Percentiles rank a stretch among this genome's conserved stretches.
Conservation (phyloP, 2,329 filamentous ascomycete genomes). For the Fusarium albosuccineum region DNA sequence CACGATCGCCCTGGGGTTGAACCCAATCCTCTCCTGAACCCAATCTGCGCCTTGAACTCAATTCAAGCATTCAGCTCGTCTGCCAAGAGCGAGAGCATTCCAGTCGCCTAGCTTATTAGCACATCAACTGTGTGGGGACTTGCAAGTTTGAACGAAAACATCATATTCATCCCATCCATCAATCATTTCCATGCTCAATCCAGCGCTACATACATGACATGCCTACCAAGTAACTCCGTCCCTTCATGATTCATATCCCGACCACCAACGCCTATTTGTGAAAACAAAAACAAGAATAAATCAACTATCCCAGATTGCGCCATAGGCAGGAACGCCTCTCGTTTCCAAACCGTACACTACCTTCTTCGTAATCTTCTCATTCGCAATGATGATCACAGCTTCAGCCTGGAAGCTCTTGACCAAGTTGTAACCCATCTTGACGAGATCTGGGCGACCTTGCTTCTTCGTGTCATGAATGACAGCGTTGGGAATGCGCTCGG, state of each 20-base stretch:
- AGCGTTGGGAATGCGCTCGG: conserved; percentile 70
- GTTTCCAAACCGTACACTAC: conserved; percentile 77
- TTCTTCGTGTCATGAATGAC: conserved; percentile 75
- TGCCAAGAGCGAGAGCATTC: conserved; percentile 21
- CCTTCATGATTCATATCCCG: neutral
- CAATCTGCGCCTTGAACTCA: conserved; percentile 18
- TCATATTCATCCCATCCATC: conserved; percentile 8
- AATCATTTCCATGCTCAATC: conserved; percentile 16
- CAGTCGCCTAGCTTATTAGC: neutral
- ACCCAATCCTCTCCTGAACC: neutral
- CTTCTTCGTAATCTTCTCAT: conserved; percentile 74
- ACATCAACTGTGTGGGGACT: neutral
- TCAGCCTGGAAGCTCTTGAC: conserved; percentile 70
- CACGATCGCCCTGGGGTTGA: neutral
- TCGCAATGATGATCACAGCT: conserved; percentile 80
- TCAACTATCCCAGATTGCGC: conserved; percentile 77
- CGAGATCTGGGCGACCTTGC: conserved; percentile 70
- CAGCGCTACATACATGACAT: neutral
- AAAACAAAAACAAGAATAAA: neutral
- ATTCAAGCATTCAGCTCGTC: conserved; percentile 9
- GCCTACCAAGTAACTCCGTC: neutral
- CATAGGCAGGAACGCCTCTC: conserved; percentile 75
- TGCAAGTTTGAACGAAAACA: neutral
- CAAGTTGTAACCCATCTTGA: conserved; percentile 64
- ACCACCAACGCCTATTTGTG: neutral